Conservation (phyloP, 2,329 filamentous ascomycete species). For the Xylaria sp. region DNA sequence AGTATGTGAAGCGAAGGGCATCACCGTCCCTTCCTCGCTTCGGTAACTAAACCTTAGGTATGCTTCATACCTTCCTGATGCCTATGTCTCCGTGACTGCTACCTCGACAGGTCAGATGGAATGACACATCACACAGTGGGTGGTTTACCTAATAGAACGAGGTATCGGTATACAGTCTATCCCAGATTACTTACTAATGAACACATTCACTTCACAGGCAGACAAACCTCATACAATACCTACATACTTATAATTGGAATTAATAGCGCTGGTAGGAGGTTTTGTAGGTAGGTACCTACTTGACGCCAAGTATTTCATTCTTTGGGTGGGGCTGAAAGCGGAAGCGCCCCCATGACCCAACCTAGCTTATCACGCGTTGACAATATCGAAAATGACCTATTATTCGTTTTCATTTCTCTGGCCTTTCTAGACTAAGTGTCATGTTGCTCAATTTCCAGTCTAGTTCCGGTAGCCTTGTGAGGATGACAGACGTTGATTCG, state of each 20-base stretch:
- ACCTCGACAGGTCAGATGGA: not conserved
- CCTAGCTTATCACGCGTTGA: not conserved
- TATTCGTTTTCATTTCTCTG: not conserved
- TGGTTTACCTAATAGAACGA: not conserved
- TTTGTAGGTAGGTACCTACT: too few relatives aligned
- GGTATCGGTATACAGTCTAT: not conserved
- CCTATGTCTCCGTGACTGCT: not conserved
- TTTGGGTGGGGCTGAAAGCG: not conserved
- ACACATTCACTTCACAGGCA: not conserved
- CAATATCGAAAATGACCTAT: not conserved
- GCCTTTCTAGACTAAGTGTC: not conserved
- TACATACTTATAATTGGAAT: too few relatives aligned
- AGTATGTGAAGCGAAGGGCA: not conserved
- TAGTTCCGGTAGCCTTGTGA: not conserved
- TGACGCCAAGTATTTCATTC: not conserved
- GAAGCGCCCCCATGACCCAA: not conserved
- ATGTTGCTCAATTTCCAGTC: not conserved
- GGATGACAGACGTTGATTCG: not conserved
- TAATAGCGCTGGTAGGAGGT: too few relatives aligned
- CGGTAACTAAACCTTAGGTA: not conserved
- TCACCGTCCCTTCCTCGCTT: constrained; percentile 3
- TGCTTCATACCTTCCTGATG: not conserved
- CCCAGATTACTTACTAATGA: not conserved
- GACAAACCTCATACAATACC: not conserved
- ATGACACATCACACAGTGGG: not conserved